Base-by-base conservation (phyloP, 2,329 filamentous ascomycete genomes). In the Sphaerulina populicola region DNA sequence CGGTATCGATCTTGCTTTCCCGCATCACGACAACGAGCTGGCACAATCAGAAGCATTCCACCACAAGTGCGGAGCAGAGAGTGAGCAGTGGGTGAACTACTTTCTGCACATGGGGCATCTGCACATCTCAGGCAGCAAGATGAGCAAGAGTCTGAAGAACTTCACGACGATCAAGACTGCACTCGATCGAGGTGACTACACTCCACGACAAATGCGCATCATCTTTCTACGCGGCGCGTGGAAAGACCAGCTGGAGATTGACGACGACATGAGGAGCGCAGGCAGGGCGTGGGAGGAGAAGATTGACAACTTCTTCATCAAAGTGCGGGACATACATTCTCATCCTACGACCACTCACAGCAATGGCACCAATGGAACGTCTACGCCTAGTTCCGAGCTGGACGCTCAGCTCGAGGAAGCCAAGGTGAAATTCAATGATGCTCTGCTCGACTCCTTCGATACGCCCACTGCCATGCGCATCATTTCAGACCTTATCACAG, bases 31-130 rank as follows among this genome's bases (percentile, higher is more conserved):
- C 68, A 96, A 95, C 61, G 91, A 95, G 68, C 72, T 95, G 58
- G 89, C 88, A 0, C 89, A 95, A 68, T 88, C 83, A 57, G 88
- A 94, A 68, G 88, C 88, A n/a, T 91, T 87, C 68, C 94, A 79
- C 78, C 68, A 71, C 47, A 62, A 68, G 21, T 62, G 65, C 12
- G 68, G 66, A 40, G 71, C 74, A 48, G 60, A 66, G 10, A 58
- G 58, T 30, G 53, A 63, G 37, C 87, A 87, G 53, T 95, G 91
- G 91, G 86, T 95, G 45, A 94, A 93, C 66, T 94, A 96, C 71
- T 97, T 96, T 71, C 66, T 96, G 12, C 91, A 96, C 66, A 96
- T 94, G 85, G 91, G 91, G 0, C 91, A 97, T 66, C 71, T 96
- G 43, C 85, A 83, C 5, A 96, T 97, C 51, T 81, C 85, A 23